Percentiles rank a stretch among this genome's conserved stretches.
These are phyloP conservation scores for Mallotus nudiflorus DNA, from an alignment of 345 rosid species.

Conservation along the genomic window DNA sequence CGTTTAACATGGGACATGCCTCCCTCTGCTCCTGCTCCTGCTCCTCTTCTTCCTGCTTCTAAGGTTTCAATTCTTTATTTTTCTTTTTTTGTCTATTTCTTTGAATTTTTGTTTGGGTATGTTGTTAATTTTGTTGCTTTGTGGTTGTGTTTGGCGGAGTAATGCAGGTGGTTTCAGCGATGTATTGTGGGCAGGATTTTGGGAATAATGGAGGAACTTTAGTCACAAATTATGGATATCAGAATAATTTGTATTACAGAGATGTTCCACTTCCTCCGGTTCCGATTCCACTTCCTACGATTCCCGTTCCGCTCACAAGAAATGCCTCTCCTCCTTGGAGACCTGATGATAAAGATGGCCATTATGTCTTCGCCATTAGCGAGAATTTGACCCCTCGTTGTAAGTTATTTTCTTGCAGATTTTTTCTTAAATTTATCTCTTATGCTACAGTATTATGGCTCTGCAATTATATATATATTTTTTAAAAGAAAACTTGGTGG, in stretches of 20 bases:
- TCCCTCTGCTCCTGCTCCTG: slow-evolving; percentile 52
- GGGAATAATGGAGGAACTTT: slow-evolving; percentile 39
- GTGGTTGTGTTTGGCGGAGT: neutral
- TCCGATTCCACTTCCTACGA: too few species aligned
- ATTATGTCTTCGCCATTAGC: slow-evolving; percentile 65
- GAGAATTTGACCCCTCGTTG: slow-evolving; percentile 69
- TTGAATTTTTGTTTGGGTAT: neutral
- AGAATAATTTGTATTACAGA: slow-evolving; percentile 49
- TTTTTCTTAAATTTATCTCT: too few species aligned
- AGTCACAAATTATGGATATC: slow-evolving; percentile 39
- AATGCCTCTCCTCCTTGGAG: slow-evolving; percentile 77
- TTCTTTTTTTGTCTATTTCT: neutral
- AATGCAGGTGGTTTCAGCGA: slow-evolving; percentile 50
- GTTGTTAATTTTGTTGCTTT: neutral
- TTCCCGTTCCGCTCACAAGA: neutral
- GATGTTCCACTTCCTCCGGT: slow-evolving; percentile 29
- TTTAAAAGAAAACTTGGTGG: too few species aligned
- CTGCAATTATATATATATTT: too few species aligned
- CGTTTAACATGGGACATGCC: slow-evolving; percentile 72
- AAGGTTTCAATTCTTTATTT: slow-evolving; percentile 37
- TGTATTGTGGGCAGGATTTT: slow-evolving; percentile 59
- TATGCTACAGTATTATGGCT: too few species aligned
- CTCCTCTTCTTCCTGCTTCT: slow-evolving; percentile 42
- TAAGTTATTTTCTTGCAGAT: too few species aligned
- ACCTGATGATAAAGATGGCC: slow-evolving; percentile 84